These are phyloP conservation scores for Isoetes taiwanensis DNA, from an alignment of 75 land plant genomes.

Conservation along the genomic window DNA sequence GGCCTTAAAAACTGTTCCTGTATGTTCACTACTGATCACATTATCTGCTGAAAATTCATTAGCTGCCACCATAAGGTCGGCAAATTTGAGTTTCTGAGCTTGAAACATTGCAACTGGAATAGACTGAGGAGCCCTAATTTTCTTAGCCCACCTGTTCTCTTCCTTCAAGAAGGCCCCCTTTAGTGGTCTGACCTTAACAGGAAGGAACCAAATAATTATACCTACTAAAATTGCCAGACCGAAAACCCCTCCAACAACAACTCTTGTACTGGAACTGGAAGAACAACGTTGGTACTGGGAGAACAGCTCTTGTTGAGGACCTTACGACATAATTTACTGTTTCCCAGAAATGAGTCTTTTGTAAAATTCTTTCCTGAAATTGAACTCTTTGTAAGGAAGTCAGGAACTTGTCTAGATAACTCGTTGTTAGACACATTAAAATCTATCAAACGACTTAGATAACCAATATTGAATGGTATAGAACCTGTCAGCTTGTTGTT, in stretches of 20 bases:
- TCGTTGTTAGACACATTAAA: conserved; percentile 2
- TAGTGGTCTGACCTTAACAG: not conserved
- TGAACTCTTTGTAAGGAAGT: too few species aligned
- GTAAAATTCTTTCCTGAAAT: not conserved
- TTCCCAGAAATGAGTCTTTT: not conserved
- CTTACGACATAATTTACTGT: not conserved
- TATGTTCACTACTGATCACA: not conserved
- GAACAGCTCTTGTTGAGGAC: not conserved
- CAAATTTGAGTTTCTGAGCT: not conserved
- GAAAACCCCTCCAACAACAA: not conserved
- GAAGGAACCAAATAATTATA: not conserved
- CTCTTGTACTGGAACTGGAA: not conserved
- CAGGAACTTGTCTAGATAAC: not conserved
- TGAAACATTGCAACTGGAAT: not conserved
- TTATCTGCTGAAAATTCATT: not conserved
- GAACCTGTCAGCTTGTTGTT: not conserved
- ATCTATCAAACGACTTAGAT: not conserved
- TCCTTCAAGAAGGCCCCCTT: not conserved
- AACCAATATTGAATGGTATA: not conserved
- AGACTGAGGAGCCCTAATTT: conserved; percentile 8
- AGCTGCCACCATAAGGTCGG: conserved; percentile 1
- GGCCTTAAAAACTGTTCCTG: not conserved
- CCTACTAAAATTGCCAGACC: not conserved
- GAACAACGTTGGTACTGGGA: not conserved
- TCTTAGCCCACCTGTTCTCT: conserved; percentile 4